These are phyloP conservation scores for Colletotrichum liaoningense DNA, from an alignment of 2,329 filamentous ascomycete species.

Conservation along the genomic window DNA sequence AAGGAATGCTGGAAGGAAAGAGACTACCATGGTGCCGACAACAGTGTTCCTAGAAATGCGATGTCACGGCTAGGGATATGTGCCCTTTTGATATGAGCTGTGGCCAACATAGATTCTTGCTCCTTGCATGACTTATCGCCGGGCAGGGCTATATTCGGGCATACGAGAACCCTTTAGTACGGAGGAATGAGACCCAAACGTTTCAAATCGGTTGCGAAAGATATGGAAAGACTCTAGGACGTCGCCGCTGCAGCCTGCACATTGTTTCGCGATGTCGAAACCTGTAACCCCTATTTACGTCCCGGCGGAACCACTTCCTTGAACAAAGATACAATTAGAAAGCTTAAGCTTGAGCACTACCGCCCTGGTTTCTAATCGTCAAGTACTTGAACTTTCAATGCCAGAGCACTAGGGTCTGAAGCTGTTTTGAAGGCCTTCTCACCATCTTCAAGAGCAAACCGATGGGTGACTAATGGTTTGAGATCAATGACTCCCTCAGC, in stretches of 20 bases:
- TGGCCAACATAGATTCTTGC: neutral
- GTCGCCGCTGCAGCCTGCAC: too few species aligned
- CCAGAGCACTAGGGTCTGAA: constrained; percentile 23
- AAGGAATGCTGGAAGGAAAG: constrained; percentile 16
- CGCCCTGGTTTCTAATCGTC: constrained; percentile 23
- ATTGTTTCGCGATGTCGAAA: too few species aligned
- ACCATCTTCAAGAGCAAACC: constrained; percentile 46
- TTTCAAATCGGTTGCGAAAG: neutral
- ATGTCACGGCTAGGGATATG: constrained; percentile 17
- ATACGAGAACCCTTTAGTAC: too few species aligned
- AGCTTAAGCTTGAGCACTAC: neutral
- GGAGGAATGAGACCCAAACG: neutral
- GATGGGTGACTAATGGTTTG: constrained; percentile 45
- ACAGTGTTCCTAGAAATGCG: neutral
- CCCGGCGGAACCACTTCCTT: too few species aligned
- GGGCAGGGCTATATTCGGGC: too few species aligned
- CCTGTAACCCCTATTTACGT: too few species aligned
- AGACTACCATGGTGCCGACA: neutral
- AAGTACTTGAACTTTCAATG: constrained; percentile 36
- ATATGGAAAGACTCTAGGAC: too few species aligned
- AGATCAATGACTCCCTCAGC: constrained; percentile 42
- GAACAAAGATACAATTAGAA: too few species aligned
- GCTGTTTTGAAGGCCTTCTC: constrained; percentile 43
- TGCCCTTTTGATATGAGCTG: constrained; percentile 8
- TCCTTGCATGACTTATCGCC: neutral